These are phyloP conservation scores for Saussurea involucrata DNA, from an alignment of 129 eudicot genomes.

Conservation along the genomic window DNA sequence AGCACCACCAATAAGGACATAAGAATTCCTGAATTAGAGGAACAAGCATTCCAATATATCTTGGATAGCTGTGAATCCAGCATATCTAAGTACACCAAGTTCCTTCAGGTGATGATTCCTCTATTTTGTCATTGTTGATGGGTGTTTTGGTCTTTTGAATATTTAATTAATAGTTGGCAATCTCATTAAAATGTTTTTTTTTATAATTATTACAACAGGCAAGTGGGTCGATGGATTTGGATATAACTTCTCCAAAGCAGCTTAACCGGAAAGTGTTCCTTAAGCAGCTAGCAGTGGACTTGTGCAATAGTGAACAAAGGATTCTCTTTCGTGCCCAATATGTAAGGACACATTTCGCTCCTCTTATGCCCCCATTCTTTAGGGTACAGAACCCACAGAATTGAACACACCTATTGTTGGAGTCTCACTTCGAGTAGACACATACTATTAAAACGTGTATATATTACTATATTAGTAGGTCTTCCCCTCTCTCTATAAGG, in stretches of 20 bases:
- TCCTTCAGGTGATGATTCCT: constrained; percentile 61
- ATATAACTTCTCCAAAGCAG: constrained; percentile 89
- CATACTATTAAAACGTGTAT: not conserved
- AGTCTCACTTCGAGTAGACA: not conserved
- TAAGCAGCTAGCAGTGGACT: constrained; percentile 91
- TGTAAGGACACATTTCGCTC: constrained; percentile 37
- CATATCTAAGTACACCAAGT: constrained; percentile 84
- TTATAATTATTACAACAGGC: constrained; percentile 43
- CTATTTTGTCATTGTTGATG: not conserved
- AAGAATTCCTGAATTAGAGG: constrained; percentile 76
- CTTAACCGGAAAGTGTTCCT: constrained; percentile 75
- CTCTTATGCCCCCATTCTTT: not conserved
- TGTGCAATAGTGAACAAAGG: constrained; percentile 81
- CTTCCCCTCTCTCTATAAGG: not conserved
- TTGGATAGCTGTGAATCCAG: constrained; percentile 86
- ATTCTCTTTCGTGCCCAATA: constrained; percentile 88
- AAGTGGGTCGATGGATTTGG: constrained; percentile 96
- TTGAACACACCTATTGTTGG: not conserved
- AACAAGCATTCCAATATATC: constrained; percentile 71
- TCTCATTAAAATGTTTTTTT: not conserved
- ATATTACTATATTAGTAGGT: not conserved
- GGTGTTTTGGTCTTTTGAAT: not conserved
- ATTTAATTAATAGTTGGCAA: not conserved
- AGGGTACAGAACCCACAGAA: not conserved
- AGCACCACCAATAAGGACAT: constrained; percentile 44